Evolutionary conservation across 2,329 filamentous ascomycete genomes (phyloP).

Genomic region (Fusarium sp.): DNA sequence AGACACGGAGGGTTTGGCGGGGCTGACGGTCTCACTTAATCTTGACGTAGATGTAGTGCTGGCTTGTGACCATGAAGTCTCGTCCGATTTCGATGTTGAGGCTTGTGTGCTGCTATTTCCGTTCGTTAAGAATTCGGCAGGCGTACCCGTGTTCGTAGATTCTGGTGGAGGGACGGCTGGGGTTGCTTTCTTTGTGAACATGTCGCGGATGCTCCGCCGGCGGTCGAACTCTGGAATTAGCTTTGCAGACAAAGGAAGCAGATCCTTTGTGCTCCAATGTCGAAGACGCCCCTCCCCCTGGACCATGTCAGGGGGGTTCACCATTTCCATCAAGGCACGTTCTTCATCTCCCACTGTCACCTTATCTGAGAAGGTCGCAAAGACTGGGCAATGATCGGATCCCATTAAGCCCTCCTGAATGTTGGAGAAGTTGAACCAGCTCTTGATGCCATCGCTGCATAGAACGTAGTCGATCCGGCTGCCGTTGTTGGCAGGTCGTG

Average conservation of each 20-base stretch:
- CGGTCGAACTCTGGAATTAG: conserved; percentile 90
- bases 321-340: conserved; percentile 74
- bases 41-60: neutral
- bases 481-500: conserved; percentile 94
- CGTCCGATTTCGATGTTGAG: neutral
- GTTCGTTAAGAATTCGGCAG: neutral
- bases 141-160: conserved; percentile 5
- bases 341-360: conserved; percentile 66
- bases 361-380: conserved; percentile 75
- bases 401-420: conserved; percentile 96
- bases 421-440: conserved; percentile 83
- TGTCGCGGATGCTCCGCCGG: conserved; percentile 88
- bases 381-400: conserved; percentile 97
- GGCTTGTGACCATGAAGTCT: conserved; percentile 4
- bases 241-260: conserved; percentile 82
- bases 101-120: conserved; percentile 1
- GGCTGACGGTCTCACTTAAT: neutral
- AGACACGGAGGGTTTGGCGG: conserved; percentile 4
- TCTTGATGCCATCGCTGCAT: conserved; percentile 81
- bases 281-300: conserved; percentile 72
- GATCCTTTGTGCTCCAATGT: conserved; percentile 75
- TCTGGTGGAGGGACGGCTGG: conserved; percentile 21
- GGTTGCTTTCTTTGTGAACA: conserved; percentile 73
- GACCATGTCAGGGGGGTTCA: conserved; percentile 84
- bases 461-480: conserved; percentile 94